Evolutionary conservation across 2,329 filamentous ascomycete genomes (phyloP).

Genomic region (Penicillium expansum): DNA sequence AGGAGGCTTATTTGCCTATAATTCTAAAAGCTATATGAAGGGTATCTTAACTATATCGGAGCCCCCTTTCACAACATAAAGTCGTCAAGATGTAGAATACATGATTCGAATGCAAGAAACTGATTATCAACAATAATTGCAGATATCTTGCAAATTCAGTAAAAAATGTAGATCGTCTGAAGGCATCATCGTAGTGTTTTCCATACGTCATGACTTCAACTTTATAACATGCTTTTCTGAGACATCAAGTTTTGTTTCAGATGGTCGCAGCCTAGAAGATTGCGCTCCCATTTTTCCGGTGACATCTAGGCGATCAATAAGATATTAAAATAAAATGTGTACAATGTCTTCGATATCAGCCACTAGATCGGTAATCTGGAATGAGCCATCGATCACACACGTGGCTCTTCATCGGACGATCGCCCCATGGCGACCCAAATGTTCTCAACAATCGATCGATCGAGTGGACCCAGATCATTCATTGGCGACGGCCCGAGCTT

Average conservation of each 20-base stretch:
- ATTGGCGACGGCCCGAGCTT: conserved; percentile 4
- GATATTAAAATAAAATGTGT: neutral
- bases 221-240: neutral
- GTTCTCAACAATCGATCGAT: neutral
- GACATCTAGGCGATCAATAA: neutral
- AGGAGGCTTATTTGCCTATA: neutral
- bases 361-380: neutral
- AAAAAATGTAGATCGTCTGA: neutral
- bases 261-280: neutral
- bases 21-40: rapidly evolving
- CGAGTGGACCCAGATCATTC: neutral
- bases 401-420: neutral
- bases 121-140: neutral
- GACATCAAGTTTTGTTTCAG: neutral
- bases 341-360: neutral
- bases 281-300: neutral
- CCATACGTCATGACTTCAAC: conserved; percentile 17
- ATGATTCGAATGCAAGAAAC: neutral
- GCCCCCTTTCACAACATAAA: neutral
- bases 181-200: neutral
- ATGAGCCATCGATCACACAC: neutral
- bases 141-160: neutral
- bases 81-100: neutral
- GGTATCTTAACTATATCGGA: no score
- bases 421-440: neutral